Evolutionary conservation across 257 asterid species (phyloP), one percentile per base, ranked within the genome.

Genomic region (Misopates orontium): DNA sequence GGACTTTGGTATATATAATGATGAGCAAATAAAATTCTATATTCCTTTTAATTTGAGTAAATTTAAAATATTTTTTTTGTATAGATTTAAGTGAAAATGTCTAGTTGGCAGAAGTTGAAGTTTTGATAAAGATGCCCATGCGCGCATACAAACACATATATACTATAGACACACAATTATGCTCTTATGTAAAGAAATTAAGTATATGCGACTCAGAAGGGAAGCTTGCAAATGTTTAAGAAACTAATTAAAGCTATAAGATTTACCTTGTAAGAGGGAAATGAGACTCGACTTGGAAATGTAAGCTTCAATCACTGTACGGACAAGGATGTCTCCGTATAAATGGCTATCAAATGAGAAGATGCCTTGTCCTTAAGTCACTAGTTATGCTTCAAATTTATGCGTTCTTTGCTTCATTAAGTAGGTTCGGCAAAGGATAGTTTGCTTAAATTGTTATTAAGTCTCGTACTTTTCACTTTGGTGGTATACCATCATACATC

Each of bases 371-470:
- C 44, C 19, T 41, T 55, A 22, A 44, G 47, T 79, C 62, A 57
- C 66, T 76, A 67, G 55, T 68, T 57, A n/a, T 56, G 68, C 39
- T 64, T 28, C 19, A 21, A 5, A 36, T 49, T 4, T 5, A 59
- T 41, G 56, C 53, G 70, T 75, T 49, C 76, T 68, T 79, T 74
- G 42, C 83, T 78, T 74, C 71, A 50, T 41, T 39, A 13, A 58
- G 25, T 51, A 51, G 72, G 66, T 18, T 8, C 32, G 44, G 56
- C 13, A 23, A 21, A 41, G 56, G 51, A 53, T 70, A 17, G 41
- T 55, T 70, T 25, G 69, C 45, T 60, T 39, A 49, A 50, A 15
- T 45, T 36, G 14, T 13, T 36, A 31, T 58, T 56, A 54, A 15
- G 45, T 41, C 22, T 72, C 19, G 16, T 40, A 47, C 70, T 18